A percentile compares a stretch with the other conserved stretches of the same genome.
These are phyloP conservation scores for Xylaria palmicola DNA, from an alignment of 495 filamentous ascomycete species.

Conservation along the genomic window DNA sequence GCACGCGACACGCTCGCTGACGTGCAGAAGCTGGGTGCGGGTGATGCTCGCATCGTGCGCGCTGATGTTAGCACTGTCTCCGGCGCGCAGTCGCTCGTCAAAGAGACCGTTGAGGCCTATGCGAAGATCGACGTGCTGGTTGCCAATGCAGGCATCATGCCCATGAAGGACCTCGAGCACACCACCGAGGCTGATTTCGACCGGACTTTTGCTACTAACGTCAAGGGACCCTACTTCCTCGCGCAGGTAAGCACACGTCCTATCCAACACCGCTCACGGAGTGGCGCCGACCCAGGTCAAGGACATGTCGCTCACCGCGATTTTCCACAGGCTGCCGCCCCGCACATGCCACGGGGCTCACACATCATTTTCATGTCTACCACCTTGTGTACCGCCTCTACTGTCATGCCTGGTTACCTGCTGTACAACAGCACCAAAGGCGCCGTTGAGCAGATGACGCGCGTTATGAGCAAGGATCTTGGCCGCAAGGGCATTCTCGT, in stretches of 20 bases:
- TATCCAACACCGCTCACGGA: too few relatives aligned
- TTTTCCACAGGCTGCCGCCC: conserved; percentile 62
- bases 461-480: conserved; percentile 64
- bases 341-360: conserved; percentile 57
- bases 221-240: conserved; percentile 65
- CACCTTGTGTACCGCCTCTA: conserved; percentile 42
- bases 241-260: conserved; percentile 18
- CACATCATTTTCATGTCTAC: conserved; percentile 64
- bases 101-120: conserved; percentile 53
- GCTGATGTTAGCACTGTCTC: conserved; percentile 61
- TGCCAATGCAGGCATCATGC: conserved; percentile 58
- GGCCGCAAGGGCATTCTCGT: conserved; percentile 60
- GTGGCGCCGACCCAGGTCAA: too few relatives aligned
- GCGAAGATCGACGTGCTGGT: conserved; percentile 68
- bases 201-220: conserved; percentile 54
- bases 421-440: conserved; percentile 65
- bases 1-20: conserved; percentile 55
- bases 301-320: too few relatives aligned
- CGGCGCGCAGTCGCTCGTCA: conserved; percentile 49
- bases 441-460: conserved; percentile 68
- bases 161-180: conserved; percentile 53
- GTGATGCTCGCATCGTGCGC: conserved; percentile 56
- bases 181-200: conserved; percentile 63
- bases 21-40: conserved; percentile 45
- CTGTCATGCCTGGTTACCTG: conserved; percentile 58